Evolutionary conservation across 164 flowering plant genomes (phyloP).

Genomic region (Vitis labrusca): DNA sequence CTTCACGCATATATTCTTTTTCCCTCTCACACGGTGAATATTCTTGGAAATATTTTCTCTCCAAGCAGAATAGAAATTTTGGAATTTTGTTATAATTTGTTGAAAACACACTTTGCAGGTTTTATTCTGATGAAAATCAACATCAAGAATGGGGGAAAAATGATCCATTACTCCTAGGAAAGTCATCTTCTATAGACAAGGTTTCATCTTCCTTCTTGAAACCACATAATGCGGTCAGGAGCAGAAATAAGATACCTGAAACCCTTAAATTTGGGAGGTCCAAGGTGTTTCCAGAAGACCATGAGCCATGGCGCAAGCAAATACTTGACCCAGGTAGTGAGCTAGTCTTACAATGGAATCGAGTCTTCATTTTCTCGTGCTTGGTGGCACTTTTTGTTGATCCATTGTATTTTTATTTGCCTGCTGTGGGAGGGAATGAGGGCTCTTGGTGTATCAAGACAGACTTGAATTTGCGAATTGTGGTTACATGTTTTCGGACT

Average conservation of each 20-base stretch:
- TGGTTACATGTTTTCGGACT: constrained; percentile 66
- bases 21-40: too few species aligned
- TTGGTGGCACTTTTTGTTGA: constrained; percentile 85
- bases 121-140: constrained; percentile 52
- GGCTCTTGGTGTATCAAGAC: constrained; percentile 50
- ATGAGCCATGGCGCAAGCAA: constrained; percentile 48
- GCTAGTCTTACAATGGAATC: constrained; percentile 71
- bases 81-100: too few species aligned
- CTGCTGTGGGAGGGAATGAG: constrained; percentile 39
- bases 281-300: constrained; percentile 54
- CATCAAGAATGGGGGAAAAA: constrained; percentile 35
- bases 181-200: constrained; percentile 34
- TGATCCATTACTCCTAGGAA: constrained; percentile 28
- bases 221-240: constrained; percentile 20
- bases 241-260: constrained; percentile 29
- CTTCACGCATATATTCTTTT: too few species aligned
- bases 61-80: background rate
- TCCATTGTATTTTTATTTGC: constrained; percentile 82
- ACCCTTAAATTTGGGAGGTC: constrained; percentile 32
- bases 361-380: constrained; percentile 69
- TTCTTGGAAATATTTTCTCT: background rate
- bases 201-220: constrained; percentile 37
- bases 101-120: constrained; percentile 35
- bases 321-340: constrained; percentile 86
- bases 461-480: constrained; percentile 57